Conservation (phyloP, 331 rosid genomes). For the Malus hybrid region DNA sequence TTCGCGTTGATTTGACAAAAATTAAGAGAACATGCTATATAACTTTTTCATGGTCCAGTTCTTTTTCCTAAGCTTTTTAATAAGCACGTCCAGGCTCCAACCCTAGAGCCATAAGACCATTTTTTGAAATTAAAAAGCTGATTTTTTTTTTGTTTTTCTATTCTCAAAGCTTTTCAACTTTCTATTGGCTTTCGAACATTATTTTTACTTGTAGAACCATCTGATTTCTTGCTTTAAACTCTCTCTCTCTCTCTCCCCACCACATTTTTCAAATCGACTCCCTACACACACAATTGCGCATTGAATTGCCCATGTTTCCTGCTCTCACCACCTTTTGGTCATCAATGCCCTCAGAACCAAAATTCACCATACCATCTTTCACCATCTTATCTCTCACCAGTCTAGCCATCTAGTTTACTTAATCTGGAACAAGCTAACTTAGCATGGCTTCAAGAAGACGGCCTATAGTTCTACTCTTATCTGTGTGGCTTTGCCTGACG, state of each 20-base stretch:
- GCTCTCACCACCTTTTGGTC: conserved; percentile 16
- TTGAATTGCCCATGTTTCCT: conserved; percentile 26
- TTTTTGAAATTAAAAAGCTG: conserved; percentile 35
- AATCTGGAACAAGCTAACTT: not conserved
- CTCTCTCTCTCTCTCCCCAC: not conserved
- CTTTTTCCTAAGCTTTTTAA: not conserved
- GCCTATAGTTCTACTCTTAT: conserved; percentile 14
- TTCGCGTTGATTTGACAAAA: not conserved
- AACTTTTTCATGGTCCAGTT: conserved; percentile 12
- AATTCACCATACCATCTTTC: not conserved
- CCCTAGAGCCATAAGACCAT: conserved; percentile 36
- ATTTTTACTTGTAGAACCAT: conserved; percentile 48
- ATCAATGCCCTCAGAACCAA: conserved; percentile 14
- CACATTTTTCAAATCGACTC: conserved; percentile 11
- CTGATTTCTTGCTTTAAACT: conserved; percentile 35
- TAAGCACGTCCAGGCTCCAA: conserved; percentile 22
- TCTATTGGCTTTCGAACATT: conserved; percentile 37
- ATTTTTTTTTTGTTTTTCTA: not conserved
- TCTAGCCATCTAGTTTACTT: not conserved
- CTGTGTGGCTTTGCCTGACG: conserved; percentile 35
- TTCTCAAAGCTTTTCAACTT: conserved; percentile 45
- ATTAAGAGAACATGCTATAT: not conserved
- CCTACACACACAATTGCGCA: conserved; percentile 11
- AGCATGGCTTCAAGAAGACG: conserved; percentile 43
- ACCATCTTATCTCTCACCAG: not conserved